A percentile compares a stretch with the other conserved stretches of the same genome.
These are phyloP conservation scores for Annulohypoxylon nitens DNA, from an alignment of 495 filamentous ascomycete species.

Conservation along the genomic window DNA sequence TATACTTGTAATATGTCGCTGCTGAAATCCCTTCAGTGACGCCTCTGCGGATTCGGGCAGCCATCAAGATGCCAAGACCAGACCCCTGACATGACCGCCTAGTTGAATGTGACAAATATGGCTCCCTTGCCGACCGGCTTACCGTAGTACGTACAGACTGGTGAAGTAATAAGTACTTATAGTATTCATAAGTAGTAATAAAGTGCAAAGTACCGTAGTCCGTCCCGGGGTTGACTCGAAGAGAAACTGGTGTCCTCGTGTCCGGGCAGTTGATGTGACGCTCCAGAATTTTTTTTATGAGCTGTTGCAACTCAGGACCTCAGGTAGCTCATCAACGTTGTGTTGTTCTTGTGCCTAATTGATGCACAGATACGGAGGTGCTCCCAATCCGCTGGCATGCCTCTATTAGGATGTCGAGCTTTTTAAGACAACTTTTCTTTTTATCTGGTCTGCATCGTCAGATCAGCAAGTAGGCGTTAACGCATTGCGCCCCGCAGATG, in stretches of 20 bases:
- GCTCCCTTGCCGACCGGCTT: conserved; percentile 41
- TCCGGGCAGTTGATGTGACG: conserved; percentile 41
- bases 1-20: conserved; percentile 23
- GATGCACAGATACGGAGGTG: conserved; percentile 16
- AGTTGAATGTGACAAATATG: conserved; percentile 35
- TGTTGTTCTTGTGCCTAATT: conserved; percentile 30
- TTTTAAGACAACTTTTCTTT: conserved; percentile 12
- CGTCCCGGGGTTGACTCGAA: conserved; percentile 25
- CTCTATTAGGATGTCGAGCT: conserved; percentile 25
- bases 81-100: conserved; percentile 40
- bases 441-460: conserved; percentile 8
- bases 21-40: conserved; percentile 26
- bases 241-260: conserved; percentile 36
- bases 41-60: conserved; percentile 41
- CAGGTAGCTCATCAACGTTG: conserved; percentile 24
- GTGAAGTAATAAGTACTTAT: conserved; percentile 36
- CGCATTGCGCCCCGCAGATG: conserved; percentile 44
- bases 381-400: conserved; percentile 17
- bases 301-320: conserved; percentile 25
- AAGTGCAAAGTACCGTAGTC: conserved; percentile 21
- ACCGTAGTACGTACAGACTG: conserved; percentile 18
- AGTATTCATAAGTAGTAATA: conserved; percentile 15
- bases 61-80: conserved; percentile 44
- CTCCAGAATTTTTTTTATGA: conserved; percentile 37
- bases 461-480: conserved; percentile 34